Conservation (phyloP, 2,329 filamentous ascomycete genomes). For the Claviceps africana region DNA sequence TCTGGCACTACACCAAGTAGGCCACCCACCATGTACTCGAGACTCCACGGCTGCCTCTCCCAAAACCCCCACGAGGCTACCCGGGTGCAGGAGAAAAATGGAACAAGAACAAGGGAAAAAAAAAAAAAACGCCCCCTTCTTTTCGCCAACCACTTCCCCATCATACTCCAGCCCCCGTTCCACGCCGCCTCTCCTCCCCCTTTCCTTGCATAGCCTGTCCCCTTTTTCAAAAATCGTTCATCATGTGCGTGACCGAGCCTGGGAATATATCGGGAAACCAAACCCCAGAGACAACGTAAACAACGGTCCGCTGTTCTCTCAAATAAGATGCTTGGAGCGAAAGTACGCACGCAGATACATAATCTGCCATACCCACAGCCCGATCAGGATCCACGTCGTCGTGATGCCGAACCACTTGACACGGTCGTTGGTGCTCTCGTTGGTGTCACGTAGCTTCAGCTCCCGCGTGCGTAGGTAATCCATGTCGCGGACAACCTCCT, state of each 20-base stretch:
- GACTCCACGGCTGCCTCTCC: not conserved
- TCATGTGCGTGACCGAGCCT: not conserved
- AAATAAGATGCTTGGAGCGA: conserved; percentile 40
- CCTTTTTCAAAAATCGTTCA: not conserved
- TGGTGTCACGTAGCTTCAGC: conserved; percentile 93
- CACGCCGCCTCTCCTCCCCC: not conserved
- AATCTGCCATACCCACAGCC: conserved; percentile 90
- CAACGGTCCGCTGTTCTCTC: conserved; percentile 1
- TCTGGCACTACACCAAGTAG: too few species aligned
- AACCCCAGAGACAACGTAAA: conserved; percentile 7
- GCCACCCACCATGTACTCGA: not conserved
- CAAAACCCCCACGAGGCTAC: not conserved
- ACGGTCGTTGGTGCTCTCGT: conserved; percentile 97
- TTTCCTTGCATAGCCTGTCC: not conserved
- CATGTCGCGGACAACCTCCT: conserved; percentile 86
- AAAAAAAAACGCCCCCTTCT: not conserved
- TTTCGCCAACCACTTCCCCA: not conserved
- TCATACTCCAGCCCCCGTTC: not conserved
- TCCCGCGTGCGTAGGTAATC: conserved; percentile 83
- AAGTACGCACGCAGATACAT: conserved; percentile 97
- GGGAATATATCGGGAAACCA: not conserved
- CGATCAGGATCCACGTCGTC: conserved; percentile 82
- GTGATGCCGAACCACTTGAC: conserved; percentile 97
- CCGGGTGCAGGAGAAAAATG: not conserved
- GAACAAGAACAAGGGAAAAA: not conserved